Evolutionary conservation across 108 stramenopile species (phyloP).

Genomic region (Discostella stelligeroides): DNA sequence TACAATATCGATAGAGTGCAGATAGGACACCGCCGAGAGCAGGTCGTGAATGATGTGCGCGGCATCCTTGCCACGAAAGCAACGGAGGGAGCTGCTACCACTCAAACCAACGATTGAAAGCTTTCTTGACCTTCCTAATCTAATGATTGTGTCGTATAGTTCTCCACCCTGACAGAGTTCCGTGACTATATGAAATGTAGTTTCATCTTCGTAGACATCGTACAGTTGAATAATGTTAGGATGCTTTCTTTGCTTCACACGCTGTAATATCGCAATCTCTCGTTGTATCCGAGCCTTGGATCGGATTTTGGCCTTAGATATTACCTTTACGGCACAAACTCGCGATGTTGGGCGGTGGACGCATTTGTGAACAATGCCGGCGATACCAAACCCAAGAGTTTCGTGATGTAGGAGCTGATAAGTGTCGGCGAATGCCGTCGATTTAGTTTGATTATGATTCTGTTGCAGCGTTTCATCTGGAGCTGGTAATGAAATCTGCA

Average conservation of each 20-base stretch:
- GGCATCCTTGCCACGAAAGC: conserved; percentile 20
- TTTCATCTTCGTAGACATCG: conserved; percentile 77
- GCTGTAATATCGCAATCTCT: conserved; percentile 53
- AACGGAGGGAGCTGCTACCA: neutral
- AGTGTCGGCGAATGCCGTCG: no score
- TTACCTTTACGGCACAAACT: neutral
- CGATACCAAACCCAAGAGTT: neutral
- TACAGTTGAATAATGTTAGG: conserved; percentile 75
- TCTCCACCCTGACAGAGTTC: conserved; percentile 85
- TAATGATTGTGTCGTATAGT: conserved; percentile 74
- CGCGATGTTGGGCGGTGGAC: neutral
- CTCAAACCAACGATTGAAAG: neutral
- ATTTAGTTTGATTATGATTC: no score
- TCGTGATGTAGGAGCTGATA: neutral
- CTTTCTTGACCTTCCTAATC: conserved; percentile 36
- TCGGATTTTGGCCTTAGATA: neutral
- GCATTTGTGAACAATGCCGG: neutral
- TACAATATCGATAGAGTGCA: conserved; percentile 56
- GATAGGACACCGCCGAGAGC: conserved; percentile 61
- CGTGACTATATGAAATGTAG: conserved; percentile 72
- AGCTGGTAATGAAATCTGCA: no score
- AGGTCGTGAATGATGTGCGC: conserved; percentile 33
- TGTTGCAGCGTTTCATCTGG: no score
- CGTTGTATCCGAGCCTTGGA: conserved; percentile 14
- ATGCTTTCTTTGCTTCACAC: conserved; percentile 55